Percentiles rank a stretch among this genome's conserved stretches.
phyloP scores from a whole-genome alignment of 306 rosid genomes.

The Sophora flavescens region DNA sequence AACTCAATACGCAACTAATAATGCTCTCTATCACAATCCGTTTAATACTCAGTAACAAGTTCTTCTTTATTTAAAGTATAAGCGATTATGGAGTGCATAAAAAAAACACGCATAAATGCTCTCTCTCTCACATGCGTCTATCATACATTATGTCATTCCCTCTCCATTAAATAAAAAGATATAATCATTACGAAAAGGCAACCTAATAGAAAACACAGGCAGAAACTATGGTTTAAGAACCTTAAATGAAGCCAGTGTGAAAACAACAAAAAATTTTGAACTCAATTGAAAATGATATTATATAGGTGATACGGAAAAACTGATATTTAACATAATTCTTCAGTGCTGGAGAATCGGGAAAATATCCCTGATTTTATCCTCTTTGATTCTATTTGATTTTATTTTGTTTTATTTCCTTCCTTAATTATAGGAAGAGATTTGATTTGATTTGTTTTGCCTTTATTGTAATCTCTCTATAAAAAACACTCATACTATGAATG shows the following conservation, averaged over 20 bases:
- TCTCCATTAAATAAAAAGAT: conserved; percentile 7
- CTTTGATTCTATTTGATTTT: too few species aligned
- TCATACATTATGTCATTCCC: neutral
- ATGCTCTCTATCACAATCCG: neutral
- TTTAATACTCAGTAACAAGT: neutral
- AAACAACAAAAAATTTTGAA: neutral
- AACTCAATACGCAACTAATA: neutral
- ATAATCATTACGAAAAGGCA: too few species aligned
- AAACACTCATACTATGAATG: too few species aligned
- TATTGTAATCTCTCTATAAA: too few species aligned
- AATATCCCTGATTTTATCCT: too few species aligned
- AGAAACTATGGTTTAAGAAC: conserved; percentile 20
- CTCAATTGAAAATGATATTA: conserved; percentile 2
- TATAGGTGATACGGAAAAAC: neutral
- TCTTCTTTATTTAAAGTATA: too few species aligned
- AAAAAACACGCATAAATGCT: neutral
- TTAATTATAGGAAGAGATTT: too few species aligned
- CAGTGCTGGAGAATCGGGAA: too few species aligned
- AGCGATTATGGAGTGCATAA: neutral
- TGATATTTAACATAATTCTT: conserved; percentile 24
- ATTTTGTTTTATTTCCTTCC: too few species aligned
- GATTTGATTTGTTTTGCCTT: too few species aligned
- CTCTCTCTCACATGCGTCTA: neutral
- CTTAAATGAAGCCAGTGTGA: neutral
- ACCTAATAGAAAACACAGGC: neutral